Evolutionary conservation across 139 green algal genomes (phyloP).

Genomic region (Micractinium conductrix): DNA sequence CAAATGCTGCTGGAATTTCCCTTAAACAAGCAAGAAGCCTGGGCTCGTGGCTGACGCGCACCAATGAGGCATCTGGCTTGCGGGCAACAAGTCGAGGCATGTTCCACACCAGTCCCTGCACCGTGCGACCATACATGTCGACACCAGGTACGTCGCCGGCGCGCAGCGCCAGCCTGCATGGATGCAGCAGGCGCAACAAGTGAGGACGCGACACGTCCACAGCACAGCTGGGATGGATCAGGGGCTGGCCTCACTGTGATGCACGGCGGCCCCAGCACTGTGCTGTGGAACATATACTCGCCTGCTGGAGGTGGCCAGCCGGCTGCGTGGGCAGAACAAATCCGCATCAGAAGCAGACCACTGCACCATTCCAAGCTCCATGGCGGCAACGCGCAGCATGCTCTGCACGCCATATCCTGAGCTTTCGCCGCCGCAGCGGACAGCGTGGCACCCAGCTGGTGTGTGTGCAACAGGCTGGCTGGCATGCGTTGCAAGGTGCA

Average conservation of each 20-base stretch:
- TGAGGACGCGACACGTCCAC: too few relatives aligned
- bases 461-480: not conserved
- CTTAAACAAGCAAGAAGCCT: not conserved
- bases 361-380: constrained; percentile 10
- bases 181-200: too few relatives aligned
- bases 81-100: constrained; percentile 27
- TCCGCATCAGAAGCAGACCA: too few relatives aligned
- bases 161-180: too few relatives aligned
- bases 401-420: constrained; percentile 21
- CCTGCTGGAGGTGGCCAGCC: too few relatives aligned
- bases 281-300: too few relatives aligned
- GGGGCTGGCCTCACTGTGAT: too few relatives aligned
- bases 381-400: constrained; percentile 41
- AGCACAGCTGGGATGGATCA: too few relatives aligned
- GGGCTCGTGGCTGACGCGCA: too few relatives aligned
- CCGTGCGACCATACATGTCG: constrained; percentile 17
- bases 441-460: not conserved
- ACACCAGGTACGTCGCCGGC: not conserved
- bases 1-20: not conserved
- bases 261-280: too few relatives aligned
- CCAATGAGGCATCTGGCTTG: not conserved
- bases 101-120: constrained; percentile 17
- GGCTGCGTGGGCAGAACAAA: too few relatives aligned
- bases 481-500: not conserved
- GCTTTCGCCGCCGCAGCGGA: too few relatives aligned